Conservation (phyloP, 768 basidiomycete genomes). For the Trichaptum fuscoviolaceum region DNA sequence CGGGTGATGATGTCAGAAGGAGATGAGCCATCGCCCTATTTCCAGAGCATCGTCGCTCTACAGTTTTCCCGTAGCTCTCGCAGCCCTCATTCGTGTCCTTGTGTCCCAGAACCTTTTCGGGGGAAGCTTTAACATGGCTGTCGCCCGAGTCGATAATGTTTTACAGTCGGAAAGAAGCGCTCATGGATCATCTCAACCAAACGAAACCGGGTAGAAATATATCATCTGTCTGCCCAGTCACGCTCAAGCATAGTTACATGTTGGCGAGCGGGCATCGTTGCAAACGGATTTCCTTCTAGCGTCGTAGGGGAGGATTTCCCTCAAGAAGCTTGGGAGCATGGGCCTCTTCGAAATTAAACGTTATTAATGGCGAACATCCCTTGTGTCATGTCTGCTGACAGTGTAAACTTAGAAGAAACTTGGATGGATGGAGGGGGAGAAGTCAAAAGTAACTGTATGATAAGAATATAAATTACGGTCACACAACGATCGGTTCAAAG, state of each 20-base stretch:
- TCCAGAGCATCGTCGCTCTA: background rate
- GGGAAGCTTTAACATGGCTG: background rate
- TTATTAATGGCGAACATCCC: no score
- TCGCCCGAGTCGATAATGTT: background rate
- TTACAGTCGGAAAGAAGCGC: background rate
- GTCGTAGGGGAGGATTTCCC: no score
- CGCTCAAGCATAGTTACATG: background rate
- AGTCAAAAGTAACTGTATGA: no score
- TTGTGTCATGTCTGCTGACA: no score
- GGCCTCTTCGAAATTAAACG: no score
- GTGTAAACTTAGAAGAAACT: no score
- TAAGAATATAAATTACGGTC: background rate
- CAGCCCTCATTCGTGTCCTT: background rate
- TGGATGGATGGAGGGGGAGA: no score
- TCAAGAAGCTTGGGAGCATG: no score
- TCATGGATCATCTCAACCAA: background rate
- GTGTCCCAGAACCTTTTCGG: background rate
- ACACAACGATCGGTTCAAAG: background rate
- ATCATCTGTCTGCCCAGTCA: background rate
- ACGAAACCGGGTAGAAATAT: background rate
- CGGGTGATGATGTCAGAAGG: no score
- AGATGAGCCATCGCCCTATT: background rate
- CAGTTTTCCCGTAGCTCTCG: background rate
- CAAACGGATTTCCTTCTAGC: background rate
- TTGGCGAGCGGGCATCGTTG: background rate